These are phyloP conservation scores for Cardamine chenopodiifolia DNA, from an alignment of 345 rosid genomes.

Conservation along the genomic window DNA sequence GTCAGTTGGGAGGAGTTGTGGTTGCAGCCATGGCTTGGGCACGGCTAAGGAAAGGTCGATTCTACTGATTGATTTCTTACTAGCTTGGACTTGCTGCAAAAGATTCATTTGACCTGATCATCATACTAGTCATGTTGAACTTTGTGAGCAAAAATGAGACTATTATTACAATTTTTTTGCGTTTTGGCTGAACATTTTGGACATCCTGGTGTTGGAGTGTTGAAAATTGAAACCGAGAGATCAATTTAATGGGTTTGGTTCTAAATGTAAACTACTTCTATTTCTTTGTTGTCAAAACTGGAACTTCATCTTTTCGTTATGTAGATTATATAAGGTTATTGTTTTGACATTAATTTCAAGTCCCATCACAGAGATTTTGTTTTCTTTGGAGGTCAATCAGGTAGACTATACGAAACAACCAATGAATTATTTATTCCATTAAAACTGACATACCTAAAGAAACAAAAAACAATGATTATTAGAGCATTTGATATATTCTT, in stretches of 20 bases:
- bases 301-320: background rate
- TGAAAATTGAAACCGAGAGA: slow-evolving; percentile 3
- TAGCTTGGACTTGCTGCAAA: too few relatives aligned
- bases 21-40: slow-evolving; percentile 82
- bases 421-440: background rate
- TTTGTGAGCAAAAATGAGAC: background rate
- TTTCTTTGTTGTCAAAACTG: background rate
- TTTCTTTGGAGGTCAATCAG: background rate
- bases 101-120: slow-evolving; percentile 1
- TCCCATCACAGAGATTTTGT: slow-evolving; percentile 3
- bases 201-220: background rate
- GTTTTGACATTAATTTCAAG: slow-evolving; percentile 1
- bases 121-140: background rate
- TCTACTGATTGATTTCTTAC: slow-evolving; percentile 20
- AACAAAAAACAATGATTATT: background rate
- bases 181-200: background rate
- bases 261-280: background rate
- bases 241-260: slow-evolving; percentile 1
- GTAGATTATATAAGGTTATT: background rate
- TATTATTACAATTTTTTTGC: background rate
- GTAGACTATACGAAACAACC: background rate
- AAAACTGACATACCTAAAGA: background rate
- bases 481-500: background rate
- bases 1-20: slow-evolving; percentile 81
- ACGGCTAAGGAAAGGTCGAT: slow-evolving; percentile 56